These are phyloP conservation scores for Citrus medica DNA, from an alignment of 345 rosid species.

Conservation along the genomic window DNA sequence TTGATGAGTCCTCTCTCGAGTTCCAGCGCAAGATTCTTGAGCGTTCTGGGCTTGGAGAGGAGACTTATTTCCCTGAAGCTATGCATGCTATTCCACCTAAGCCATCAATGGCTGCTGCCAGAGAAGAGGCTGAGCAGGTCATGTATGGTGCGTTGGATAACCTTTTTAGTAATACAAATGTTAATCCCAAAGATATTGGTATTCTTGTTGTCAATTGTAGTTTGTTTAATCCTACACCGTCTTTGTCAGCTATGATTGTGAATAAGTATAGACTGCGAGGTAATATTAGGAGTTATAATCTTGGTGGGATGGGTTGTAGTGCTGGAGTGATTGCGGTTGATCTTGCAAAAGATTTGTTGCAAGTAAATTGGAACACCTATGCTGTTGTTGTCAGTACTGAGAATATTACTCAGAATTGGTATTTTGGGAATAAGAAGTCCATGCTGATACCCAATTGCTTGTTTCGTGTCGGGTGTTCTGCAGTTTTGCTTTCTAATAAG, in stretches of 20 bases:
- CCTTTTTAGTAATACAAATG: conserved; percentile 43
- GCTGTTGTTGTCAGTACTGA: conserved; percentile 79
- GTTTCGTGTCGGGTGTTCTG: conserved; percentile 66
- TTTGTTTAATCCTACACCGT: conserved; percentile 76
- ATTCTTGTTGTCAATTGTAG: conserved; percentile 76
- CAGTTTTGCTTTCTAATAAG: conserved; percentile 61
- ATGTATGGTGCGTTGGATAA: conserved; percentile 59
- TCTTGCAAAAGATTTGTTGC: conserved; percentile 64
- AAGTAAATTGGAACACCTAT: conserved; percentile 59
- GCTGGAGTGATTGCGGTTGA: conserved; percentile 69
- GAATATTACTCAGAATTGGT: conserved; percentile 64
- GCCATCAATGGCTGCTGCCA: conserved; percentile 51
- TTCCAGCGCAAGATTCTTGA: conserved; percentile 65
- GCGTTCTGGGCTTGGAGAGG: conserved; percentile 75
- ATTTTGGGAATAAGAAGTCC: conserved; percentile 66
- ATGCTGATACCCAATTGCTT: conserved; percentile 74
- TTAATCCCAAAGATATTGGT: conserved; percentile 65
- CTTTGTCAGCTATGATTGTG: conserved; percentile 65
- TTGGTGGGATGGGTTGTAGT: conserved; percentile 90
- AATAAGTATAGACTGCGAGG: conserved; percentile 60
- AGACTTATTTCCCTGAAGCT: conserved; percentile 59
- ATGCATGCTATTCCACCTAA: conserved; percentile 50
- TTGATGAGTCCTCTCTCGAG: conserved; percentile 55
- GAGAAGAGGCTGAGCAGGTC: conserved; percentile 68
- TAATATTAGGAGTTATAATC: conserved; percentile 51